A percentile compares a stretch with the other conserved stretches of the same genome.
Evolutionary conservation across 306 rosid genomes (phyloP).

Genomic region (Aeschynomene evenia): DNA sequence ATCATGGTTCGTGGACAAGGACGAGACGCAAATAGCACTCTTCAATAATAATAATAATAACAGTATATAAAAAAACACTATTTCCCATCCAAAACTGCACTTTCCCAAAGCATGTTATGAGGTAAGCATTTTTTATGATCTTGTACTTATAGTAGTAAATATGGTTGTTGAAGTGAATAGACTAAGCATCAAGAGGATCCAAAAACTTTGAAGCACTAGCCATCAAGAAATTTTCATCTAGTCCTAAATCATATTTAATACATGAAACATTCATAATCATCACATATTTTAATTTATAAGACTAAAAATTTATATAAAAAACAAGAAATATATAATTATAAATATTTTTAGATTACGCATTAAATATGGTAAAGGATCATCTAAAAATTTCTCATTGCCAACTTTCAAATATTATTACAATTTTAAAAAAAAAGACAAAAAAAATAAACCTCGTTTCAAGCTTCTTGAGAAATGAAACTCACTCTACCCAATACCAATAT

Average conservation of each 20-base stretch:
- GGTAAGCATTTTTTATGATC: slow-evolving; percentile 9
- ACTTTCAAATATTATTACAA: too few species aligned
- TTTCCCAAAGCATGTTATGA: slow-evolving; percentile 26
- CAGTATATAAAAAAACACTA: slow-evolving; percentile 8
- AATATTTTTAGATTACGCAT: too few species aligned
- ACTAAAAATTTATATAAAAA: too few species aligned
- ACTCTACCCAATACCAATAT: background rate
- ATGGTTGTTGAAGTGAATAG: slow-evolving; percentile 20
- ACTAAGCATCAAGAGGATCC: background rate
- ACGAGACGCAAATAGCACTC: slow-evolving; percentile 17
- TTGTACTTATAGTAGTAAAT: background rate
- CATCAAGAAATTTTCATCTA: too few species aligned
- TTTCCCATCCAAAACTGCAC: background rate
- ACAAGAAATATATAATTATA: too few species aligned
- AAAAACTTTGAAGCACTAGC: background rate
- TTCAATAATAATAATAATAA: too few species aligned
- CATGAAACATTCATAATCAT: too few species aligned
- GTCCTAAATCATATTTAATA: background rate
- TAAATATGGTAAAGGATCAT: too few species aligned
- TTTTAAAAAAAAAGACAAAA: background rate
- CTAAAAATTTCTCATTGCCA: too few species aligned
- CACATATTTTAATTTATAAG: too few species aligned
- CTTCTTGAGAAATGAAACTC: background rate
- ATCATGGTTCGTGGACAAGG: slow-evolving; percentile 16
- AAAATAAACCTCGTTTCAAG: background rate